phyloP scores from a whole-genome alignment of 2,329 filamentous ascomycete genomes.

The Fusarium clavum region DNA sequence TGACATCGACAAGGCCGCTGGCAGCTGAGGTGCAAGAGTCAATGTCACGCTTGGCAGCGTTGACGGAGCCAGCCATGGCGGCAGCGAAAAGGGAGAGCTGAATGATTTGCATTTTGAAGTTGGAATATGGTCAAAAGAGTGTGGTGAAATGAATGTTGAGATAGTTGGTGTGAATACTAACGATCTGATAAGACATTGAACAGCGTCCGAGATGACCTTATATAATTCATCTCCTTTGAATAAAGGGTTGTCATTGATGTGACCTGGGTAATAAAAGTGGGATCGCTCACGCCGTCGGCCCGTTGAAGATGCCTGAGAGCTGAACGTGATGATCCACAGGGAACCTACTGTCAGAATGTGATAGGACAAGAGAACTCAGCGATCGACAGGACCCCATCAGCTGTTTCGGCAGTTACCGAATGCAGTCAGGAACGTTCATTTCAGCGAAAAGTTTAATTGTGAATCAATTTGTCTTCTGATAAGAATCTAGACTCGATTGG shows the following conservation, averaged over 20 bases:
- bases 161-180: neutral
- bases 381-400: too few species aligned
- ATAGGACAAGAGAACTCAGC: neutral
- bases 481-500: accelerated
- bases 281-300: neutral
- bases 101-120: neutral
- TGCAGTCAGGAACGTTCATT: neutral
- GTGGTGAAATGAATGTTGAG: neutral
- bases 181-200: neutral
- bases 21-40: neutral
- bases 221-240: neutral
- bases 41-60: neutral
- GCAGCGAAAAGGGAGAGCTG: neutral
- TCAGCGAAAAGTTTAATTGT: neutral
- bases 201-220: neutral
- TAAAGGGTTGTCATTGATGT: neutral
- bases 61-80: neutral
- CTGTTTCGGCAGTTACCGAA: conserved; percentile 3
- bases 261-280: neutral
- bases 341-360: neutral
- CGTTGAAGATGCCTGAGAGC: neutral
- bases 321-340: neutral
- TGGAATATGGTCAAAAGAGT: neutral
- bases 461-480: neutral
- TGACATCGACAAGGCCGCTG: neutral